These are phyloP conservation scores for Nicotiana benthamiana DNA, from an alignment of 257 asterid species.

Conservation along the genomic window DNA sequence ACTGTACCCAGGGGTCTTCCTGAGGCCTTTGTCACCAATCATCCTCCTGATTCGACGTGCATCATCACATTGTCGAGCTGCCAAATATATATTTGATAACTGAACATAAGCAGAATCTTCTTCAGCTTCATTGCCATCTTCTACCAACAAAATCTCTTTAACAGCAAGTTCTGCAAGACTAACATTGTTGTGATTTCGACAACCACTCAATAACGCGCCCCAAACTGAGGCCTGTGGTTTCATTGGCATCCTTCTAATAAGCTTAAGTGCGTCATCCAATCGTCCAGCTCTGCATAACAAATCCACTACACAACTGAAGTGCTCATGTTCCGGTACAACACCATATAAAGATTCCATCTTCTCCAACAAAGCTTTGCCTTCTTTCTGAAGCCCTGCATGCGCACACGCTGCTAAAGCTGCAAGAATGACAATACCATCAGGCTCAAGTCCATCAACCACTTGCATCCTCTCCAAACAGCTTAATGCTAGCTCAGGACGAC, in stretches of 20 bases:
- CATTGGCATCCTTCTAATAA: slow-evolving; percentile 34
- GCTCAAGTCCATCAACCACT: slow-evolving; percentile 24
- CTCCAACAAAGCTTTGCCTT: slow-evolving; percentile 25
- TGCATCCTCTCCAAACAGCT: slow-evolving; percentile 28
- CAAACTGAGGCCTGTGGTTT: slow-evolving; percentile 35
- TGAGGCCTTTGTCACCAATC: slow-evolving; percentile 35
- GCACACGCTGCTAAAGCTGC: slow-evolving; percentile 34
- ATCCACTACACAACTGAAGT: slow-evolving; percentile 37
- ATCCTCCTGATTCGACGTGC: slow-evolving; percentile 28
- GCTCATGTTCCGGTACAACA: slow-evolving; percentile 32
- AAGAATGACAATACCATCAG: slow-evolving; percentile 27
- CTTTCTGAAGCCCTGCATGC: slow-evolving; percentile 27
- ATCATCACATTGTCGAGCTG: slow-evolving; percentile 24
- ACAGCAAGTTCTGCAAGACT: slow-evolving; percentile 33
- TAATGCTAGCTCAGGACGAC: slow-evolving; percentile 24
- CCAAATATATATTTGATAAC: slow-evolving; percentile 30
- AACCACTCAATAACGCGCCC: slow-evolving; percentile 37
- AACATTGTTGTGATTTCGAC: slow-evolving; percentile 28
- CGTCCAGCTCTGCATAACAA: slow-evolving; percentile 27
- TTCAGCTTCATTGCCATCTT: slow-evolving; percentile 27
- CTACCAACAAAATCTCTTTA: slow-evolving; percentile 25
- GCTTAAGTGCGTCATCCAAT: slow-evolving; percentile 25
- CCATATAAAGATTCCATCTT: slow-evolving; percentile 27
- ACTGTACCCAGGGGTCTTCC: slow-evolving; percentile 33
- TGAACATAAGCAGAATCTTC: slow-evolving; percentile 34